phyloP scores from a whole-genome alignment of 1,284 basidiomycete genomes.

The Fomitopsis betulina region DNA sequence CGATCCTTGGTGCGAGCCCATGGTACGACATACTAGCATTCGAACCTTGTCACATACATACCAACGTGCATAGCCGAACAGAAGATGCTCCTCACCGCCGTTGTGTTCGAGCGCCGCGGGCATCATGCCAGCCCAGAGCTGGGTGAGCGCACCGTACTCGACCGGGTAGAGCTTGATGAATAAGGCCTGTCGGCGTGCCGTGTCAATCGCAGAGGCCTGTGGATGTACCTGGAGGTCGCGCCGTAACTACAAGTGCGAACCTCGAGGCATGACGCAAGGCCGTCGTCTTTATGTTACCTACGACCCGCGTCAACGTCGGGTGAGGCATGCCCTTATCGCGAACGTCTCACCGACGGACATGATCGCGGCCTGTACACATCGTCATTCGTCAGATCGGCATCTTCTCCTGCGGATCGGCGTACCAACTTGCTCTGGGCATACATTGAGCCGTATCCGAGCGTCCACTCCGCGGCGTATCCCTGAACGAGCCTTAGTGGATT shows the following conservation, averaged over 20 bases:
- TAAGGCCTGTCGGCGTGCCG: background rate
- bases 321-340: background rate
- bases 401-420: background rate
- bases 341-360: constrained; percentile 34
- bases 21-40: constrained; percentile 21
- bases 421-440: constrained; percentile 32
- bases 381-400: background rate
- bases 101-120: constrained; percentile 17
- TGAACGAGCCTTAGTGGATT: constrained; percentile 17
- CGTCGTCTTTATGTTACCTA: constrained; percentile 6
- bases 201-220: constrained; percentile 8
- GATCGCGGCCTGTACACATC: constrained; percentile 36
- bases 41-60: background rate
- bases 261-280: constrained; percentile 7
- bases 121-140: constrained; percentile 23
- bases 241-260: constrained; percentile 2
- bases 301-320: background rate
- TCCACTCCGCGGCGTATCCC: constrained; percentile 12
- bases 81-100: constrained; percentile 9
- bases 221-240: background rate
- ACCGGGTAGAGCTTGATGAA: constrained; percentile 12
- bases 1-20: constrained; percentile 32
- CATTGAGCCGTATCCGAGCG: constrained; percentile 10
- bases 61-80: background rate
- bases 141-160: constrained; percentile 18